Evolutionary conservation across 202 grass and related monocot species (phyloP), one percentile per base, ranked within the genome.

Genomic region (Schoenoplectus tabernaemontani): DNA sequence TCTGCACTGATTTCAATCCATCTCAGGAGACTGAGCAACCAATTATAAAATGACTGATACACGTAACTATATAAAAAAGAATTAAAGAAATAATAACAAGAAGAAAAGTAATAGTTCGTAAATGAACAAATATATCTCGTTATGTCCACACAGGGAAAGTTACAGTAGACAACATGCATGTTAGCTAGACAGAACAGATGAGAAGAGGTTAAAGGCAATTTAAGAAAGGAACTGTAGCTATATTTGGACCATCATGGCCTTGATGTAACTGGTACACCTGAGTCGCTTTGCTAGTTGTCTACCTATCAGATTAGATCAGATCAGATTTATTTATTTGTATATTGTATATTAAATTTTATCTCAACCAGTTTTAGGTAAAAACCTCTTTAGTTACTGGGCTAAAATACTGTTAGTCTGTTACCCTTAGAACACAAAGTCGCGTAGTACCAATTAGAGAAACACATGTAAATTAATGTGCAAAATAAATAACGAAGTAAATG

Each of bases 241-340:
- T 41, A 61, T 79, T 63, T 64, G 77, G 57, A 79, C 57, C 77
- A 64, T 79, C 57, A 79, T 23, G 10, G 19, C 23, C 39, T 80
- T 64, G 22, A 63, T 30, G 20, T 12, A 79, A 79, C 77, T 64
- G 77, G 77, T 79, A 79, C 77, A 80, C 77, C 77, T 80, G 77
- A 80, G 59, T 24, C 58, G 0, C 59, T 64, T 62, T 80, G 58
- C 60, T 65, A 37, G 19, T 51, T 80, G 41, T 80, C 13, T 79
- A 48, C n/a, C 23, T 79, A 48, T 44, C 38, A 57, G 32, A 72
- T 72, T n/a, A n/a, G n/a, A n/a, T n/a, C n/a, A n/a, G n/a, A n/a
- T n/a, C n/a, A n/a, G n/a, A n/a, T n/a, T n/a, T n/a, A n/a, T 13
- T 17, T 16, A 56, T 20, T n/a, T 56, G n/a, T 56, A 17, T 19